Percentiles rank a stretch among this genome's conserved stretches.
Conservation (phyloP, 208 protist species). For the Trypanosoma brucei region DNA sequence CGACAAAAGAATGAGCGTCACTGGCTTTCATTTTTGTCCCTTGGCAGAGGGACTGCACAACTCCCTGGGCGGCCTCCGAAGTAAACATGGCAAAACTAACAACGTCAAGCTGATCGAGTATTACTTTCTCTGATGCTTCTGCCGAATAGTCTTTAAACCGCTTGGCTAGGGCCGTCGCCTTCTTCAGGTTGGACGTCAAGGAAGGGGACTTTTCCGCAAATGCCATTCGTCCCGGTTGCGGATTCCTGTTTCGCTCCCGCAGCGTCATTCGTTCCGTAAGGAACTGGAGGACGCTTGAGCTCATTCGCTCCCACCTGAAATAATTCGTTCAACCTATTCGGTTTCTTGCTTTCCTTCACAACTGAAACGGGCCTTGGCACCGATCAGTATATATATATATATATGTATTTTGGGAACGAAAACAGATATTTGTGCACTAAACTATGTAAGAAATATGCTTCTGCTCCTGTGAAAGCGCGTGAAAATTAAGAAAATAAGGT, state of each 20-base stretch:
- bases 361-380: no score
- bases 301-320: background rate
- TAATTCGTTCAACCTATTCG: background rate
- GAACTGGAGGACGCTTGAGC: constrained; percentile 2
- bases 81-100: constrained; percentile 27
- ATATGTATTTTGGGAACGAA: no score
- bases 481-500: no score
- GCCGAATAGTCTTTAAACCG: constrained; percentile 23
- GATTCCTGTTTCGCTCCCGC: constrained; percentile 15
- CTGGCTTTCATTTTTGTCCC: constrained; percentile 19
- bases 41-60: constrained; percentile 19
- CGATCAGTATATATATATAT: no score
- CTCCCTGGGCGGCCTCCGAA: constrained; percentile 22
- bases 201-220: constrained; percentile 6
- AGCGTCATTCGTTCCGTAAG: constrained; percentile 7
- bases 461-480: no score
- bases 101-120: constrained; percentile 15
- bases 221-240: constrained; percentile 3
- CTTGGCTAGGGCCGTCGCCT: constrained; percentile 23
- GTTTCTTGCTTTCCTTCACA: no score
- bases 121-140: constrained; percentile 20
- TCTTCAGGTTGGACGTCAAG: constrained; percentile 28
- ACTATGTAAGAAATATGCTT: no score
- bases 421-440: no score
- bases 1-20: constrained; percentile 16